A percentile compares a stretch with the other conserved stretches of the same genome.
Evolutionary conservation across 78 protist genomes (phyloP).

Genomic region (Bigelowiella natans): DNA sequence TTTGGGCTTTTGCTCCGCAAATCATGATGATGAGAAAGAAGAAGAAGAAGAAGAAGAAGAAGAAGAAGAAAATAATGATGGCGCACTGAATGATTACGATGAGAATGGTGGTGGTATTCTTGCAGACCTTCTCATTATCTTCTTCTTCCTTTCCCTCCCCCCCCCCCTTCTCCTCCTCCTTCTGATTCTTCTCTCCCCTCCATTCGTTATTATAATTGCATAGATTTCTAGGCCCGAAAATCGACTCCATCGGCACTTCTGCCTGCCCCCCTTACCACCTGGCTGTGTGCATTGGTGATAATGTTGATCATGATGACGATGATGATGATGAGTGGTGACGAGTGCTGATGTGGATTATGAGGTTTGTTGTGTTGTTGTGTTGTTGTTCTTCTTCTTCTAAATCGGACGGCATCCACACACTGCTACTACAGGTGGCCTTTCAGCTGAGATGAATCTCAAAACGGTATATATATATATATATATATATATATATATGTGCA

Average conservation of each 20-base stretch:
- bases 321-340: no score
- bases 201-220: background rate
- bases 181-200: background rate
- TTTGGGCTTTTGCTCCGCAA: background rate
- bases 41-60: no score
- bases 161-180: background rate
- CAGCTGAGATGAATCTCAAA: slow-evolving; percentile 70
- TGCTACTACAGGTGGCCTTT: slow-evolving; percentile 66
- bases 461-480: slow-evolving; percentile 44
- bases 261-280: slow-evolving; percentile 66
- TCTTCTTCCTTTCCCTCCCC: background rate
- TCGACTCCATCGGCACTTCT: slow-evolving; percentile 66
- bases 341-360: background rate
- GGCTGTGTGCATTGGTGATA: no score
- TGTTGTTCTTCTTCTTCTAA: no score
- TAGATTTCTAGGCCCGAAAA: slow-evolving; percentile 49
- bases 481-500: background rate
- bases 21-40: background rate
- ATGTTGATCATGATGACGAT: no score
- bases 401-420: slow-evolving; percentile 37
- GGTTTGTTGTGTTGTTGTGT: no score
- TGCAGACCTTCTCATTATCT: background rate
- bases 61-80: no score
- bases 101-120: background rate
- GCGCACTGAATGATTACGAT: no score